phyloP scores from a whole-genome alignment of 768 basidiomycete species.

The Mycena galopus region DNA sequence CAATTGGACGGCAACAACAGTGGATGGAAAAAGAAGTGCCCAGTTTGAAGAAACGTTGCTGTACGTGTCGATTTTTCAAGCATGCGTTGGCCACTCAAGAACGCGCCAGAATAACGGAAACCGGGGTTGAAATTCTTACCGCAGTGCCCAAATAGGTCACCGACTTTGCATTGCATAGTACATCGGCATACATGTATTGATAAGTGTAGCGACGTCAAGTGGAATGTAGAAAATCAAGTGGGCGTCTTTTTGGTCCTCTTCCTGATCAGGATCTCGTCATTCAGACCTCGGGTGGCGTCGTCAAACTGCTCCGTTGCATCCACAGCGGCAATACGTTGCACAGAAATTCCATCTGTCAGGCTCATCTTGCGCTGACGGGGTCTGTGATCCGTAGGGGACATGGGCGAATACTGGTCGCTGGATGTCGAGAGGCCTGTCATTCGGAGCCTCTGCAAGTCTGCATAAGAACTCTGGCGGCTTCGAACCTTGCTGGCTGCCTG shows the following conservation, averaged over 20 bases:
- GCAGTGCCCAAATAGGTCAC: slow-evolving; percentile 50
- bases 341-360: slow-evolving; percentile 73
- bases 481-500: slow-evolving; percentile 58
- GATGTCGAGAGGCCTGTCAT: slow-evolving; percentile 41
- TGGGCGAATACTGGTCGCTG: background rate
- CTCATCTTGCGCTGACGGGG: slow-evolving; percentile 64
- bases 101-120: slow-evolving; percentile 83
- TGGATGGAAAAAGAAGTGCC: slow-evolving; percentile 91
- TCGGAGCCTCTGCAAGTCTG: slow-evolving; percentile 82
- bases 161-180: background rate
- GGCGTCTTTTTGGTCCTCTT: slow-evolving; percentile 39
- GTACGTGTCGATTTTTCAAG: slow-evolving; percentile 61
- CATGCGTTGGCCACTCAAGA: slow-evolving; percentile 10
- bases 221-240: slow-evolving; percentile 12
- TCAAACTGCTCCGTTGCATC: slow-evolving; percentile 70
- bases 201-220: slow-evolving; percentile 17
- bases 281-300: slow-evolving; percentile 75
- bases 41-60: slow-evolving; percentile 98
- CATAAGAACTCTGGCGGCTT: slow-evolving; percentile 81
- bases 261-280: slow-evolving; percentile 68
- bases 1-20: slow-evolving; percentile 96
- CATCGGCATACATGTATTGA: background rate
- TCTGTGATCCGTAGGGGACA: slow-evolving; percentile 8
- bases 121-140: slow-evolving; percentile 90
- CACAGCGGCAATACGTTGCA: slow-evolving; percentile 72